These are phyloP conservation scores for Magnolia changhungtana DNA, from an alignment of 164 flowering plant genomes.

Conservation along the genomic window DNA sequence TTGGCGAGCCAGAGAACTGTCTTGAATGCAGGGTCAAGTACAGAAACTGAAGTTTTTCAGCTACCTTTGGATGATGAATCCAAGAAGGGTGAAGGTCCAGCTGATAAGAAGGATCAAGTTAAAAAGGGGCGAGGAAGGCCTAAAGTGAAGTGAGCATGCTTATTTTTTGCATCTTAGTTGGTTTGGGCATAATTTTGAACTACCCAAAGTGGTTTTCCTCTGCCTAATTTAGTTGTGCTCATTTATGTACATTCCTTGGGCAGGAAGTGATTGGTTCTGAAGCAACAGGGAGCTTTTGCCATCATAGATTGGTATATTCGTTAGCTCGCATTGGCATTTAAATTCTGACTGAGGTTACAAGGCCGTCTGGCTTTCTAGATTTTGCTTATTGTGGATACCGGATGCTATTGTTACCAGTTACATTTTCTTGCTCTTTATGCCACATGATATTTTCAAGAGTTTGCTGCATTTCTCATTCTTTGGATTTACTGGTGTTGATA, in stretches of 20 bases:
- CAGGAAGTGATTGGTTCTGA: not conserved
- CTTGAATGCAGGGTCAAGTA: not conserved
- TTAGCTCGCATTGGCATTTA: not conserved
- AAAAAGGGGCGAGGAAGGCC: not conserved
- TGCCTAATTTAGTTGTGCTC: not conserved
- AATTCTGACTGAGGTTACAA: too few relatives aligned
- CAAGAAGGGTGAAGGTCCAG: not conserved
- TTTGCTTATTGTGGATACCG: too few relatives aligned
- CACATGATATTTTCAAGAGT: too few relatives aligned
- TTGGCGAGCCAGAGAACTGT: not conserved
- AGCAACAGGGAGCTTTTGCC: not conserved
- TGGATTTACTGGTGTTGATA: too few relatives aligned
- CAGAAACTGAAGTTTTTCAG: not conserved
- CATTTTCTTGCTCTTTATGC: too few relatives aligned
- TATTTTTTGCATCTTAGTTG: not conserved
- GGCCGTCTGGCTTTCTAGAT: too few relatives aligned
- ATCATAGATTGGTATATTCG: constrained; percentile 4
- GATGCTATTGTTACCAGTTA: too few relatives aligned
- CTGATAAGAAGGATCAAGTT: not conserved
- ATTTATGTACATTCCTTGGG: not conserved
- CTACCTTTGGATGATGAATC: not conserved
- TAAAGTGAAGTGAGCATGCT: constrained; percentile 2
- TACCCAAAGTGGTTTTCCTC: not conserved
- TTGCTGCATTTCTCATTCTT: too few relatives aligned
- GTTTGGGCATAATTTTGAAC: not conserved